A percentile compares a stretch with the other conserved stretches of the same genome.
Evolutionary conservation across 345 rosid genomes (phyloP).

Genomic region (Microcos paniculata): DNA sequence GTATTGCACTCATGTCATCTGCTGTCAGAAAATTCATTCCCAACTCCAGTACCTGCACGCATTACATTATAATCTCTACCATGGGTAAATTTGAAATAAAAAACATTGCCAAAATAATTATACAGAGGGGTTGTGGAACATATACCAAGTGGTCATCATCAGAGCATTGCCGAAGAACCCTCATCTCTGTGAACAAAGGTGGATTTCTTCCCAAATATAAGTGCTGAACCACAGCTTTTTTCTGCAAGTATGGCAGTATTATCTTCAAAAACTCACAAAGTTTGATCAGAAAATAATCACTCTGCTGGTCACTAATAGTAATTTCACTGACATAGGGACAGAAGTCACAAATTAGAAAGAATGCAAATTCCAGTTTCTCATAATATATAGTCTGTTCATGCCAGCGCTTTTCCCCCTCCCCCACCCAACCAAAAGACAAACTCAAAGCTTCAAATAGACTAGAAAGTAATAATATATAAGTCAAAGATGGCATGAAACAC

Average conservation of each 20-base stretch:
- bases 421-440: too few relatives aligned
- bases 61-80: conserved; percentile 18
- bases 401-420: too few relatives aligned
- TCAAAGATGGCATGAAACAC: too few relatives aligned
- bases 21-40: conserved; percentile 89
- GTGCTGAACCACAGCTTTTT: conserved; percentile 65
- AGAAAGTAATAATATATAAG: too few relatives aligned
- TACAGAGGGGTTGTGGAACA: conserved; percentile 21
- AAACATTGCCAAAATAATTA: not conserved
- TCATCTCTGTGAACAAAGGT: conserved; percentile 77
- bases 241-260: conserved; percentile 44
- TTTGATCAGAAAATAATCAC: not conserved
- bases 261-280: conserved; percentile 1
- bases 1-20: conserved; percentile 93
- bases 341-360: not conserved
- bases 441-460: too few relatives aligned
- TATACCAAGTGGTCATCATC: conserved; percentile 91
- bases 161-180: conserved; percentile 56
- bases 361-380: too few relatives aligned
- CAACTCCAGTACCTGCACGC: conserved; percentile 76
- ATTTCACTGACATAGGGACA: not conserved
- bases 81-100: not conserved
- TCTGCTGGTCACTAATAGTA: not conserved
- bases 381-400: too few relatives aligned
- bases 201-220: conserved; percentile 90